Evolutionary conservation across 345 rosid species (phyloP).

Genomic region (Populus simonii): DNA sequence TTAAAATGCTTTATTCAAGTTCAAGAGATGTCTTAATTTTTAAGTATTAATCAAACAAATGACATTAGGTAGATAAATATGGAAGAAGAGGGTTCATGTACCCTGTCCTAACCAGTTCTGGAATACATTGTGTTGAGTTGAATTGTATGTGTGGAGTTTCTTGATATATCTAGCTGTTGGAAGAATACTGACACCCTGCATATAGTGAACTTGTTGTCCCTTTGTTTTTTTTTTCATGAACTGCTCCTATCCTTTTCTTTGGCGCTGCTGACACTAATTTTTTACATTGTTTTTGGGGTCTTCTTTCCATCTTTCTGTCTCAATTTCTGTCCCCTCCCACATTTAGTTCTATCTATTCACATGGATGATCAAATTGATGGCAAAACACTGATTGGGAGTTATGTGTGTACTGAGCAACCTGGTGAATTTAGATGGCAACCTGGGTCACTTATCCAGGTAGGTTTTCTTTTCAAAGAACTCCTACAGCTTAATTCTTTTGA

Average conservation of each 20-base stretch:
- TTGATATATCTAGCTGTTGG: background rate
- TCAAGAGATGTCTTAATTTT: too few relatives aligned
- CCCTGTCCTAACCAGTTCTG: background rate
- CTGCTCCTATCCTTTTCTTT: background rate
- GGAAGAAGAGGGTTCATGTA: background rate
- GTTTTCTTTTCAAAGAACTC: slow-evolving; percentile 12
- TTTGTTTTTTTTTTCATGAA: too few relatives aligned
- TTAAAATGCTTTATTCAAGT: too few relatives aligned
- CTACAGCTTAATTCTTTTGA: slow-evolving; percentile 10
- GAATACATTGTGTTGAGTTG: background rate
- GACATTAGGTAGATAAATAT: too few relatives aligned
- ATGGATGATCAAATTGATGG: slow-evolving; percentile 99
- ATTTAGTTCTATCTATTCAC: slow-evolving; percentile 66
- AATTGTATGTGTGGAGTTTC: background rate
- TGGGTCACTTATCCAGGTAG: slow-evolving; percentile 93
- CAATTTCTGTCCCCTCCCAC: too few relatives aligned
- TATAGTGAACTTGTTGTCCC: background rate
- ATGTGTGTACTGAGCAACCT: slow-evolving; percentile 90
- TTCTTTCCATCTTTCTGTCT: background rate
- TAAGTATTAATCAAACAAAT: too few relatives aligned
- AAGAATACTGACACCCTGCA: background rate
- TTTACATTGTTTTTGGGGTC: background rate
- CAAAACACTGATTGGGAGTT: slow-evolving; percentile 84
- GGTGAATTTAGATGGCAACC: slow-evolving; percentile 99
- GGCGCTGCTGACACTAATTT: background rate